These are phyloP conservation scores for Musa balbisiana DNA, from an alignment of 202 grass and related monocot genomes.

Conservation along the genomic window DNA sequence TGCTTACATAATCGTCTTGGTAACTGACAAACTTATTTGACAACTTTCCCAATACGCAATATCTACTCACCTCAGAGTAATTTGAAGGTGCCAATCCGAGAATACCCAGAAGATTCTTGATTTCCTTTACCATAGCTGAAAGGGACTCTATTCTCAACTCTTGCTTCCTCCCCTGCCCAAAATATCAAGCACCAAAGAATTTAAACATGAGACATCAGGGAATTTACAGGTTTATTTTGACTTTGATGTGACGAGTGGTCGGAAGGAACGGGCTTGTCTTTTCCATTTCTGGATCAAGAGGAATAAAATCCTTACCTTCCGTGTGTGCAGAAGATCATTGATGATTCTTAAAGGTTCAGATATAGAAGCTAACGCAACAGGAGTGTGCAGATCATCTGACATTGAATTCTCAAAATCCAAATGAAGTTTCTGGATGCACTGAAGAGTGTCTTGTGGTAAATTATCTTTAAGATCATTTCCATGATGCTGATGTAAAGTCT, in stretches of 20 bases:
- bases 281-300: background rate
- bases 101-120: slow-evolving; percentile 48
- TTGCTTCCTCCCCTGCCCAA: slow-evolving; percentile 67
- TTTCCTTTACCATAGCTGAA: slow-evolving; percentile 51
- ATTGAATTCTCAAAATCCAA: slow-evolving; percentile 62
- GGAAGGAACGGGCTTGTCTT: slow-evolving; percentile 8
- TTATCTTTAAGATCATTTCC: slow-evolving; percentile 25
- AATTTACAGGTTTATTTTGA: too few relatives aligned
- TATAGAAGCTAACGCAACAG: slow-evolving; percentile 59
- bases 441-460: slow-evolving; percentile 42
- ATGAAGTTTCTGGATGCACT: slow-evolving; percentile 58
- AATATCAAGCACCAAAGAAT: slow-evolving; percentile 11
- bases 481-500: slow-evolving; percentile 35
- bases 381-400: slow-evolving; percentile 85
- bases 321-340: slow-evolving; percentile 80
- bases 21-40: background rate
- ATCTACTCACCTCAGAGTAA: slow-evolving; percentile 46
- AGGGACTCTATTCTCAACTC: slow-evolving; percentile 59
- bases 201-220: background rate
- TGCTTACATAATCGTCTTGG: background rate
- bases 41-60: background rate
- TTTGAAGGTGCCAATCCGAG: slow-evolving; percentile 65
- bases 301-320: slow-evolving; percentile 53
- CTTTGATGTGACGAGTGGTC: background rate
- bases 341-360: slow-evolving; percentile 78